Conservation (phyloP, 2,329 filamentous ascomycete species). For the Fusarium globosum region DNA sequence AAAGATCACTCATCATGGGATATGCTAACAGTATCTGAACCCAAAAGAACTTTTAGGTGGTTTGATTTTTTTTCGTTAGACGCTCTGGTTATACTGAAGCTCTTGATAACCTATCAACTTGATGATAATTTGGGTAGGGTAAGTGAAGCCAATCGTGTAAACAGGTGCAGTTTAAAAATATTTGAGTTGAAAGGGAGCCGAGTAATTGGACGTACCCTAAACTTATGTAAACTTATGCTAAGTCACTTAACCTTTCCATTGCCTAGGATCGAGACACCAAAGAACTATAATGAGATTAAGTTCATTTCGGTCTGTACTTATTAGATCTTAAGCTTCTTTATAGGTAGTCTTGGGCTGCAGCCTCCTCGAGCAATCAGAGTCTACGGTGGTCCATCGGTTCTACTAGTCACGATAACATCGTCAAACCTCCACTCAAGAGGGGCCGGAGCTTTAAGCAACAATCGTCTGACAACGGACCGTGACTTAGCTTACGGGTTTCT, state of each 20-base stretch:
- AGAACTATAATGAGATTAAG: too few species aligned
- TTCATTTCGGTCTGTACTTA: neutral
- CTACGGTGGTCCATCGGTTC: neutral
- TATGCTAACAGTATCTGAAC: neutral
- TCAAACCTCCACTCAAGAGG: constrained; percentile 11
- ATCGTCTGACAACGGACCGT: neutral
- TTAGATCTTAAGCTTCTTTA: neutral
- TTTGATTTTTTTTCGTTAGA: rapidly evolving
- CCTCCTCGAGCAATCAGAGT: neutral
- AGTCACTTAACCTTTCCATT: too few species aligned
- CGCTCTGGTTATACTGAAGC: rapidly evolving
- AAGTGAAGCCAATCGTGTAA: neutral
- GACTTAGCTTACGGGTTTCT: neutral
- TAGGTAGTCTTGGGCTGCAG: neutral
- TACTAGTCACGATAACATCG: constrained; percentile 5
- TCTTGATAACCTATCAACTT: too few species aligned
- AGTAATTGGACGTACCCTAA: neutral
- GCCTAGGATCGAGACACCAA: too few species aligned
- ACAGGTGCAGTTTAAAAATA: too few species aligned
- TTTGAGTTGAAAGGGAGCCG: neutral
- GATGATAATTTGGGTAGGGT: neutral
- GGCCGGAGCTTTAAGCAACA: neutral
- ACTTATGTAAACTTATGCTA: too few species aligned
- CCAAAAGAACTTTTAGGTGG: rapidly evolving
- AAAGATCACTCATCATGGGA: neutral